Evolutionary conservation across 169 alveolate species (phyloP).

Genomic region (Cryptosporidium tyzzeri): DNA sequence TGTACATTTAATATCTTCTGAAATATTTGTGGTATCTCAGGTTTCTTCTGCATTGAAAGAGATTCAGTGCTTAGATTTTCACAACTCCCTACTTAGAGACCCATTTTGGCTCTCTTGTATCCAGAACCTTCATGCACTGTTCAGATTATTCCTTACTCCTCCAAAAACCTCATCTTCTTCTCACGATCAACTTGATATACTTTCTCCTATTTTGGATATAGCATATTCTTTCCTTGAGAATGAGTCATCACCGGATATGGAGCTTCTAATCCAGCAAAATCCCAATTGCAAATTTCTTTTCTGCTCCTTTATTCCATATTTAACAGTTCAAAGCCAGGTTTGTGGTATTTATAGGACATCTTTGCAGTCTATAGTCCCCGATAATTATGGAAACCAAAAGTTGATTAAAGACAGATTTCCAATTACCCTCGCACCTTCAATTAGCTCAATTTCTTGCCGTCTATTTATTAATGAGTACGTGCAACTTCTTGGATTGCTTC

Average conservation of each 20-base stretch:
- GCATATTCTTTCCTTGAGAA: conserved; percentile 35
- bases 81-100: conserved; percentile 23
- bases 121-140: conserved; percentile 26
- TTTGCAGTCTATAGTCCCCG: background rate
- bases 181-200: conserved; percentile 52
- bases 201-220: conserved; percentile 39
- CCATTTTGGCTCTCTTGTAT: conserved; percentile 39
- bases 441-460: conserved; percentile 34
- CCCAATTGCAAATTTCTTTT: conserved; percentile 6
- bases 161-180: conserved; percentile 40
- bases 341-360: conserved; percentile 58
- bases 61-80: conserved; percentile 22
- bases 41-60: conserved; percentile 46
- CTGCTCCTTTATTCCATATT: conserved; percentile 32
- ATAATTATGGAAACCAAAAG: background rate
- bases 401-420: conserved; percentile 15
- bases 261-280: conserved; percentile 9
- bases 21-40: conserved; percentile 53
- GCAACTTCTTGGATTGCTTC: conserved; percentile 54
- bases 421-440: conserved; percentile 13
- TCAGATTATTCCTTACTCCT: conserved; percentile 37
- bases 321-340: conserved; percentile 23
- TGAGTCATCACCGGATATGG: background rate
- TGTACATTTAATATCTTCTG: conserved; percentile 34
- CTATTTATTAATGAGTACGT: conserved; percentile 52